Evolutionary conservation across 345 rosid genomes (phyloP), one percentile per base, ranked within the genome.

Genomic region (Bretschneidera sinensis): DNA sequence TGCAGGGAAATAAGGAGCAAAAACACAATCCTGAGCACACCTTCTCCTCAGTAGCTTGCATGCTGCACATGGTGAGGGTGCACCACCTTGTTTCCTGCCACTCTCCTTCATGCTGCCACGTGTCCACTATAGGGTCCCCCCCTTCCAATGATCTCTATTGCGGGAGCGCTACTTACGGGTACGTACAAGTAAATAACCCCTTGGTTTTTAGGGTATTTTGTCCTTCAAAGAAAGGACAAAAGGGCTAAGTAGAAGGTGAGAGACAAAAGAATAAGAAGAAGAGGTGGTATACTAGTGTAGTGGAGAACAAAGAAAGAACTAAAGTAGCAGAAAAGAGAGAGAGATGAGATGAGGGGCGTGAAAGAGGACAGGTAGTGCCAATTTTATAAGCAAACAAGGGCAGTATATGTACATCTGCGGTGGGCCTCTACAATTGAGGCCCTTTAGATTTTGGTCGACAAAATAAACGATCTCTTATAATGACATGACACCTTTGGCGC

Each of bases 1-100:
- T 0, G 96, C 94, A 14, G 94, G 96, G 61, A 91, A 91, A 66
- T 91, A 91, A 14, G 96, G 97, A 14, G 97, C 86, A 17, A 91
- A 91, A 58, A 91, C 88, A 10, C 97, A 91, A 55, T 86, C 89
- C 43, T 81, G 81, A 6, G 86, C 91, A 51, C 98, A 88, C 43
- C 98, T 81, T 66, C 96, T 78, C 69, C 96, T 76, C 9, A 91
- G 78, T 57, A 91, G 89, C 82, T 86, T 91, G 77, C 98, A 91
- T 33, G 96, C 96, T n/a, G 98, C 96, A 25, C 96, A 85, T 24
- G 97, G 97, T 4, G 97, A 76, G 0, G 85, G 71, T 20, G 88
- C 84, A 22, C n/a, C n/a, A n/a, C 89, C 92, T 55, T 79, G 84
- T 67, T 83, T 84, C 63, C 88, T 71, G 9, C 88, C 83, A 58